phyloP scores from a whole-genome alignment of 2,329 filamentous ascomycete species.

The Eutypa lata region DNA sequence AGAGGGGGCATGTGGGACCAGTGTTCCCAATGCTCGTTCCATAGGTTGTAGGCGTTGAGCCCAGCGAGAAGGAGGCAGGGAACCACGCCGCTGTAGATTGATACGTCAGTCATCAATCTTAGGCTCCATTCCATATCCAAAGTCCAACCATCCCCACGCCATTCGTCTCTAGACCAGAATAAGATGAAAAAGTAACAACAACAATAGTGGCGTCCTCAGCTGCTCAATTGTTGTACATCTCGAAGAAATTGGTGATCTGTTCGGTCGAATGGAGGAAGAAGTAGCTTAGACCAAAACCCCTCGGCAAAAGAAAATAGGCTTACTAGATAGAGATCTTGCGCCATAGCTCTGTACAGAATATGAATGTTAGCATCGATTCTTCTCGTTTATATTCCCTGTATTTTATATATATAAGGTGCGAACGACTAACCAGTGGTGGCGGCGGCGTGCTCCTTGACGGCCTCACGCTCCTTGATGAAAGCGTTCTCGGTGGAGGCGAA shows the following conservation, averaged over 20 bases:
- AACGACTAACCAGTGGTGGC: constrained; percentile 71
- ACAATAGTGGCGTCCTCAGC: no score
- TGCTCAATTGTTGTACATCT: no score
- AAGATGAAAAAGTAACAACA: no score
- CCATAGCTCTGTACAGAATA: constrained; percentile 96
- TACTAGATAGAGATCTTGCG: constrained; percentile 96
- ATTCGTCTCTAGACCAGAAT: no score
- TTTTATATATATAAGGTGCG: no score
- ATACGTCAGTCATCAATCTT: no score
- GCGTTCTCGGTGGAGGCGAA: constrained; percentile 80
- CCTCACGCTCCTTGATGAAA: constrained; percentile 88
- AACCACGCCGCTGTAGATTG: constrained; percentile 62
- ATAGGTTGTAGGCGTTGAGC: constrained; percentile 86
- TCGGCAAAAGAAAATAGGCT: constrained; percentile 40
- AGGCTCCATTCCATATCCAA: no score
- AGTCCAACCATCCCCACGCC: no score
- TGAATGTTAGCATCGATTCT: constrained; percentile 34
- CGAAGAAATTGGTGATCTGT: no score
- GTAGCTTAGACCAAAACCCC: no score
- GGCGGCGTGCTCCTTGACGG: constrained; percentile 86
- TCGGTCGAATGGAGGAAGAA: no score
- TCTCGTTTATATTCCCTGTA: no score
- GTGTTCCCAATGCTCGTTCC: constrained; percentile 97
- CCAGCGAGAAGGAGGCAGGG: constrained; percentile 69
- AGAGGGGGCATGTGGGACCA: constrained; percentile 79